These are phyloP conservation scores for Ophiosphaerella narmari DNA, from an alignment of 2,329 filamentous ascomycete species.

Conservation along the genomic window DNA sequence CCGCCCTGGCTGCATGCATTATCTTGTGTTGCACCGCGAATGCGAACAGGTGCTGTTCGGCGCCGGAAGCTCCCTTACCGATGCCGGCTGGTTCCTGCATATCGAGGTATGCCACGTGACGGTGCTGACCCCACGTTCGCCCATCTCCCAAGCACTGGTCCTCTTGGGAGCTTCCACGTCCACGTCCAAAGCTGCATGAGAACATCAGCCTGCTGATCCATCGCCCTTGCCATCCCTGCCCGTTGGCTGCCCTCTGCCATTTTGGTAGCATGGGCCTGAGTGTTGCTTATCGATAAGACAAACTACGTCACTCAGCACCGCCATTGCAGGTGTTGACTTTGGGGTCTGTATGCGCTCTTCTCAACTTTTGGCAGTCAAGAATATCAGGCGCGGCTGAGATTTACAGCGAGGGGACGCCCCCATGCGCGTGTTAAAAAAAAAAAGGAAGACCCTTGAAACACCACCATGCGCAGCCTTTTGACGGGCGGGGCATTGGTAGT, in stretches of 20 bases:
- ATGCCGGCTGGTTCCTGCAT: slow-evolving; percentile 18
- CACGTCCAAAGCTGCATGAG: slow-evolving; percentile 3
- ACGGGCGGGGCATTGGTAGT: too few species aligned
- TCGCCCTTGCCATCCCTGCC: slow-evolving; percentile 93
- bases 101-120: not conserved
- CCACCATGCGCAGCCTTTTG: too few species aligned
- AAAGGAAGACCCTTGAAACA: too few species aligned
- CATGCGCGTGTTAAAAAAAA: too few species aligned
- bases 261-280: slow-evolving; percentile 94
- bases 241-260: slow-evolving; percentile 80
- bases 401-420: too few species aligned
- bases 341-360: too few species aligned
- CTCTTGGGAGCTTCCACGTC: not conserved
- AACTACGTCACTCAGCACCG: not conserved
- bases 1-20: too few species aligned
- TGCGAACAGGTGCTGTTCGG: not conserved
- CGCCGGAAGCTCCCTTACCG: slow-evolving; percentile 6
- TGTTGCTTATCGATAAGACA: slow-evolving; percentile 24
- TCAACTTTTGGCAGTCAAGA: too few species aligned
- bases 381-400: too few species aligned
- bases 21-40: too few species aligned
- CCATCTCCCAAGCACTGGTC: not conserved
- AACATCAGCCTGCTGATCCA: slow-evolving; percentile 60
- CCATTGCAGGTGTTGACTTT: too few species aligned
- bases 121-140: slow-evolving; percentile 10